Evolutionary conservation across 2,329 filamentous ascomycete genomes (phyloP).

Genomic region (Trichoderma atrobrunneum): DNA sequence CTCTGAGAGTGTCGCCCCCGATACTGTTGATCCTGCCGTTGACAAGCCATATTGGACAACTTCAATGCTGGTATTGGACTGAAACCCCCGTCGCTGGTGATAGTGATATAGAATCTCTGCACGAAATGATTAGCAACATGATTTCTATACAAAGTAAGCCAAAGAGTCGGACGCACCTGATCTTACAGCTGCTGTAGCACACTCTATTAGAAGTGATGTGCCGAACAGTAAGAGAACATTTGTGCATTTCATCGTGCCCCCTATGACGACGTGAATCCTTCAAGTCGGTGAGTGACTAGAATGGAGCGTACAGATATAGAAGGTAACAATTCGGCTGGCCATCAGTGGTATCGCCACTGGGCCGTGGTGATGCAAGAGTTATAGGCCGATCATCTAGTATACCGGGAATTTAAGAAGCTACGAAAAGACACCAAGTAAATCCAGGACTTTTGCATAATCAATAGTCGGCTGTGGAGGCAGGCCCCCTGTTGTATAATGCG

Average conservation of each 20-base stretch:
- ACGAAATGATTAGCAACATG: neutral
- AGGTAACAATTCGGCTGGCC: neutral
- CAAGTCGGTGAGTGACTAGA: neutral
- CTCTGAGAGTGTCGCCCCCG: neutral
- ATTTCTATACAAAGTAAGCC: neutral
- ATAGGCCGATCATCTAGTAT: neutral
- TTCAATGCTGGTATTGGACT: neutral
- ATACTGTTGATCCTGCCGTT: neutral
- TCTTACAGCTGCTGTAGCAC: conserved; percentile 17
- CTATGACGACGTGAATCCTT: neutral
- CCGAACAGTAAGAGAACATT: conserved; percentile 22
- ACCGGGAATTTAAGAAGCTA: neutral
- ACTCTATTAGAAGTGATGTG: conserved; percentile 20
- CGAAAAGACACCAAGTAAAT: neutral
- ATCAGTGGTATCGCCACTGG: neutral
- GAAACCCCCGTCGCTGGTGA: neutral
- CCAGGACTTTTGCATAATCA: neutral
- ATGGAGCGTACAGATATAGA: neutral
- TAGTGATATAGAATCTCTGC: conserved; percentile 8
- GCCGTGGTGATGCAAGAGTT: neutral
- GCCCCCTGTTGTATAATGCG: neutral
- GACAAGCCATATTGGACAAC: neutral
- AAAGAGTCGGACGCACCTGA: conserved; percentile 18
- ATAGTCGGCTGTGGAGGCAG: neutral
- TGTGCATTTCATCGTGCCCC: conserved; percentile 23